Evolutionary conservation across 345 rosid genomes (phyloP).

Genomic region (Brassica nigra): DNA sequence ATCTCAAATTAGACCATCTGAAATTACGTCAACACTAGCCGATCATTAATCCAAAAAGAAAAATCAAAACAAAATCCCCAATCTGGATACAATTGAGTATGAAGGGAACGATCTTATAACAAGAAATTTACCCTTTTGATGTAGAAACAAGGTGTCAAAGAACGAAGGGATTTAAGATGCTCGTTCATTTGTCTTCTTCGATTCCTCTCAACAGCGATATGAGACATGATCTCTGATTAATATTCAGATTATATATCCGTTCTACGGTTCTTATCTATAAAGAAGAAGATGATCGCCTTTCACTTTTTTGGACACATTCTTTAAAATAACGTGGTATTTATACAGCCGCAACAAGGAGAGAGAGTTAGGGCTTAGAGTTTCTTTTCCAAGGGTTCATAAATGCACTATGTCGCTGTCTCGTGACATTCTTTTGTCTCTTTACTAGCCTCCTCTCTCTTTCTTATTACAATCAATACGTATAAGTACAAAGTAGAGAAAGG

Average conservation of each 20-base stretch:
- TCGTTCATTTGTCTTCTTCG: constrained; percentile 96
- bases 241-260: not conserved
- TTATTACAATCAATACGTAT: constrained; percentile 13
- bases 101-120: not conserved
- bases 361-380: constrained; percentile 29
- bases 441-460: constrained; percentile 17
- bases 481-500: constrained; percentile 39
- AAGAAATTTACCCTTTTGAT: constrained; percentile 69
- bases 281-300: constrained; percentile 25
- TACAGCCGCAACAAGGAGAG: constrained; percentile 41
- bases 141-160: constrained; percentile 91
- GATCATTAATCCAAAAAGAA: not conserved
- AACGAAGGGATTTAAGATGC: constrained; percentile 81
- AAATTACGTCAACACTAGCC: not conserved
- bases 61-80: not conserved
- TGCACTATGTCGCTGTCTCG: constrained; percentile 44
- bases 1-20: not conserved
- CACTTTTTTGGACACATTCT: constrained; percentile 19
- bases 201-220: constrained; percentile 88
- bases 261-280: constrained; percentile 13
- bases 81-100: not conserved
- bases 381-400: constrained; percentile 31
- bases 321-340: constrained; percentile 30
- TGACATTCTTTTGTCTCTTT: constrained; percentile 39
- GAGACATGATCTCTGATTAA: constrained; percentile 57